Conservation (phyloP, 2,329 filamentous ascomycete species). For the Pseudocercospora musae region DNA sequence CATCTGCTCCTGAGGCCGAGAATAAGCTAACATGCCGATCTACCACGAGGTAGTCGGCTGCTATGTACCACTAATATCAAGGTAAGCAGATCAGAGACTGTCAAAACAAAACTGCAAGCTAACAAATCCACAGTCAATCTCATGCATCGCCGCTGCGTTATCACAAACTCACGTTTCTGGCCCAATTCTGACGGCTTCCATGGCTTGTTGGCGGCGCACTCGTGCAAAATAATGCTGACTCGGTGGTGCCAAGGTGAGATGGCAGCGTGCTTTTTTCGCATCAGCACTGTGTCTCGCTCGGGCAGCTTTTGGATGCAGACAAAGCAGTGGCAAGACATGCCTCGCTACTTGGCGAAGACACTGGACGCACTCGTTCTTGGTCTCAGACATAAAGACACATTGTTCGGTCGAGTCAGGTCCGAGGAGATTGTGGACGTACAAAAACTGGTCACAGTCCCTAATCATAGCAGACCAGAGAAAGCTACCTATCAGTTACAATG, state of each 20-base stretch:
- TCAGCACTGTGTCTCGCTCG: background rate
- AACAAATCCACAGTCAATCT: background rate
- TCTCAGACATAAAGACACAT: background rate
- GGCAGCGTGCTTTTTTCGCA: background rate
- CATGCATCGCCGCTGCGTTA: background rate
- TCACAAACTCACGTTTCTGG: background rate
- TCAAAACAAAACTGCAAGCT: background rate
- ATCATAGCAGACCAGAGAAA: background rate
- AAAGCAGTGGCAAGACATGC: background rate
- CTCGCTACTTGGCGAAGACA: background rate
- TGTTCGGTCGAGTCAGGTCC: background rate
- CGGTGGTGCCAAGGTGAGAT: background rate
- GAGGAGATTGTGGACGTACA: background rate
- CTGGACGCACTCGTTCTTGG: background rate
- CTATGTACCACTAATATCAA: background rate
- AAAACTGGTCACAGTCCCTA: background rate
- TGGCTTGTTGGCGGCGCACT: background rate
- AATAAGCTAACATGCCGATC: background rate
- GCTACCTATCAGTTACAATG: background rate
- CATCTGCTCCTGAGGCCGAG: background rate
- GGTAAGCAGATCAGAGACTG: background rate
- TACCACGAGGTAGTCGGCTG: background rate
- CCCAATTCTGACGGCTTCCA: background rate
- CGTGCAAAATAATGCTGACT: background rate
- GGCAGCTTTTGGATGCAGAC: background rate